Conservation (phyloP, 176 grass and related monocot genomes). For the Puccinellia tenuiflora region DNA sequence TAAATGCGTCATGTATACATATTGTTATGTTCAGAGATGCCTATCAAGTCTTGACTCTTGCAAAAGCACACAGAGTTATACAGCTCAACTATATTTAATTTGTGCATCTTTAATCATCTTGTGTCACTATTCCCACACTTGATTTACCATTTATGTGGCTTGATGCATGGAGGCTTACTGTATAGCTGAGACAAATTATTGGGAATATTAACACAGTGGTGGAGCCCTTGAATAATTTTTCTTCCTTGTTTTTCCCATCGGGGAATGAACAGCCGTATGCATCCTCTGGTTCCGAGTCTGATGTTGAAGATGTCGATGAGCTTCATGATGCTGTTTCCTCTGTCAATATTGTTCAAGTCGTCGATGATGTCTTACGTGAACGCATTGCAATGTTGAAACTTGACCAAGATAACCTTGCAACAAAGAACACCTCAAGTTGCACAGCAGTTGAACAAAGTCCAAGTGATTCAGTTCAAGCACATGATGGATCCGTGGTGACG, state of each 20-base stretch:
- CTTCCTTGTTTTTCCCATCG: constrained; percentile 3
- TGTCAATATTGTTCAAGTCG: constrained; percentile 22
- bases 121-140: neutral
- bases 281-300: constrained; percentile 61
- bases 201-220: constrained; percentile 1
- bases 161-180: neutral
- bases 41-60: neutral
- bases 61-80: neutral
- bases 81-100: neutral
- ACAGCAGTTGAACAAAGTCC: neutral
- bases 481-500: constrained; percentile 22
- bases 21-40: neutral
- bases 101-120: constrained; percentile 4
- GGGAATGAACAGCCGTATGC: constrained; percentile 44
- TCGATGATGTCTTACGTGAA: constrained; percentile 40
- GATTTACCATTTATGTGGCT: neutral
- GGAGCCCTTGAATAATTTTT: constrained; percentile 24
- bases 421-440: constrained; percentile 29
- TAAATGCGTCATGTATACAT: constrained; percentile 18
- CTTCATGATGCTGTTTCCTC: constrained; percentile 24
- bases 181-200: constrained; percentile 1
- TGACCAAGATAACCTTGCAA: constrained; percentile 33
- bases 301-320: constrained; percentile 44
- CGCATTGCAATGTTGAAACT: constrained; percentile 61
- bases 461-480: constrained; percentile 25